Base-by-base conservation (phyloP, 1,284 basidiomycete species). In the Boletus sp. region DNA sequence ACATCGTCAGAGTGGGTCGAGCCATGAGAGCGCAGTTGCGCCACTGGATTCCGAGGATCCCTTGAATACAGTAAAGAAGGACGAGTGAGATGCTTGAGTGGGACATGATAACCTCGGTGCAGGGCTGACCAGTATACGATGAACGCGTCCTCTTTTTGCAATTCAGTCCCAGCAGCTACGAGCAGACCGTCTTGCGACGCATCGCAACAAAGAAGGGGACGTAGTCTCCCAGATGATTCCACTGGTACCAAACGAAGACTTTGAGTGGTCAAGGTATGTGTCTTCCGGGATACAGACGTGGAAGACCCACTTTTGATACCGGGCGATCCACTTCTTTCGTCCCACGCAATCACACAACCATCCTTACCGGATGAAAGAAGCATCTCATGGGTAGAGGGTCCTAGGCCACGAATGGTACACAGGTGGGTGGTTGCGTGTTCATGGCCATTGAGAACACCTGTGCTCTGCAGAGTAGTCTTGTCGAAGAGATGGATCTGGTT, bases 1-100 rank as follows among this genome's bases (percentile, higher is more conserved):
- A 89, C 75, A 60, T 91, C 86, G 64, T 91, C 85, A 5, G 88
- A 88, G 61, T 90, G 86, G 0, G 84, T 88, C 12, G 80, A 84
- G 2, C 73, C 69, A 59, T 82, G 79, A 32, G 66, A 64, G 32
- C 75, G 73, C 14, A 77, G 55, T 16, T 73, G 78, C n/a, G 73
- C 71, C 4, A 60, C 68, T 5, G 78, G 74, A 44, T 69, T 72
- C 20, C 80, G 74, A 25, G 75, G 74, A 58, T 82, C 80, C 86
- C 85, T 88, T 59, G 22, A 36, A 22, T 8, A 30, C 7, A 8
- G 14, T 36, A 46, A 32, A 25, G 27, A 23, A 19, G 1, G 2
- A 35, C 4, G 32, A 35, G 36, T 53, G 41, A 43, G 27, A 35
- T 43, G 29, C 45, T 38, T 33, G n/a, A n/a, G 39, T 39, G 8